Evolutionary conservation across 2,329 filamentous ascomycete species (phyloP).

Genomic region (Saccharata proteae): DNA sequence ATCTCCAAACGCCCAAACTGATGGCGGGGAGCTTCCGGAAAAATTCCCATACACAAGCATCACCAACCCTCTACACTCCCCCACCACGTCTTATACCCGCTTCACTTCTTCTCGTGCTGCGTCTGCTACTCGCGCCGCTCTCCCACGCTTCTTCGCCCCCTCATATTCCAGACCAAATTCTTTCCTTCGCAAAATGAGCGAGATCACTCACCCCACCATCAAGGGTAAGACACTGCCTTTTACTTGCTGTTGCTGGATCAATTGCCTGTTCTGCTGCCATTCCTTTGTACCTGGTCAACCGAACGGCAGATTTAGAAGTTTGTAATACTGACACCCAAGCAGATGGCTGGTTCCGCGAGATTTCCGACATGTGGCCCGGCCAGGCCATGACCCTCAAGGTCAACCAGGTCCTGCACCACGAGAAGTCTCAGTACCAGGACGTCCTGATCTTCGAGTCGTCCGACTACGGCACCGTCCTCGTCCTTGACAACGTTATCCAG

Average conservation of each 20-base stretch:
- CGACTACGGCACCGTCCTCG: slow-evolving; percentile 90
- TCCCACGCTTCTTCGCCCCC: slow-evolving; percentile 2
- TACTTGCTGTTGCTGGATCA: not conserved
- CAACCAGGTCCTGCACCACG: slow-evolving; percentile 95
- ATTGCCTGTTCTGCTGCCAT: slow-evolving; percentile 2
- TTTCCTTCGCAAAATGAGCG: slow-evolving; percentile 47
- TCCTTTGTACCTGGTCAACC: slow-evolving; percentile 7
- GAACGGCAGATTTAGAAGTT: not conserved
- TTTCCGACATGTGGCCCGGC: slow-evolving; percentile 97
- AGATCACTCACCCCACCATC: slow-evolving; percentile 66
- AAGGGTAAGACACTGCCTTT: slow-evolving; percentile 46
- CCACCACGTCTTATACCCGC: too few relatives aligned
- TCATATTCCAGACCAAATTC: too few relatives aligned
- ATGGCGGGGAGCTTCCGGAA: too few relatives aligned
- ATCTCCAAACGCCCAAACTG: too few relatives aligned
- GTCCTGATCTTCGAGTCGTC: slow-evolving; percentile 98
- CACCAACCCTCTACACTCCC: too few relatives aligned
- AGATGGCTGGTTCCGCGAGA: slow-evolving; percentile 99
- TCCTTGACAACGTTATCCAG: slow-evolving; percentile 98
- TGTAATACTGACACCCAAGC: slow-evolving; percentile 9
- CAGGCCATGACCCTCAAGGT: slow-evolving; percentile 89
- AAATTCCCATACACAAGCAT: too few relatives aligned
- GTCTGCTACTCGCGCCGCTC: not conserved
- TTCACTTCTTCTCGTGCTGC: too few relatives aligned
- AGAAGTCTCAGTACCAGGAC: slow-evolving; percentile 98